A percentile compares a stretch with the other conserved stretches of the same genome.
These are phyloP conservation scores for Aegilops umbellulata DNA, from an alignment of 176 grass and related monocot species.

Conservation along the genomic window DNA sequence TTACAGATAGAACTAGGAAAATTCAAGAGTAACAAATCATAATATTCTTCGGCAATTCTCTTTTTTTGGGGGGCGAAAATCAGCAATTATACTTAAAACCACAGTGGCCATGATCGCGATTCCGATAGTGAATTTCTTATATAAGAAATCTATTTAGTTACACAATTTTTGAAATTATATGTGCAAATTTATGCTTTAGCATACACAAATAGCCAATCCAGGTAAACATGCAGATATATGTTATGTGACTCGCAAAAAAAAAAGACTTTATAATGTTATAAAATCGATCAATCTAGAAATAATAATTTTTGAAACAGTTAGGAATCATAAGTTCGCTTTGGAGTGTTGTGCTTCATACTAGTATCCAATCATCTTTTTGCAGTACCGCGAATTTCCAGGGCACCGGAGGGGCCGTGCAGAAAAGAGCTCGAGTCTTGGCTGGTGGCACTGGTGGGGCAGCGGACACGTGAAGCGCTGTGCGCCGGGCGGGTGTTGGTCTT, in stretches of 20 bases:
- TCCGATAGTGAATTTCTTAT: no score
- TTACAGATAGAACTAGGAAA: no score
- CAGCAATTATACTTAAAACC: no score
- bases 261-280: background rate
- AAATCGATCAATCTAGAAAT: background rate
- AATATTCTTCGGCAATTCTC: no score
- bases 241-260: background rate
- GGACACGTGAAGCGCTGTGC: constrained; percentile 27
- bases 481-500: constrained; percentile 28
- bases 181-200: no score
- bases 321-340: background rate
- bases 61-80: no score
- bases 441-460: constrained; percentile 23
- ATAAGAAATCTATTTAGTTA: no score
- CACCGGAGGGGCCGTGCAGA: fast-evolving
- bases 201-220: background rate
- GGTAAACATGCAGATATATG: background rate
- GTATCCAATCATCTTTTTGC: no score
- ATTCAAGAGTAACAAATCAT: no score
- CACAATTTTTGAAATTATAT: no score
- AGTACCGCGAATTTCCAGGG: background rate
- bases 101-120: no score
- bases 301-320: background rate
- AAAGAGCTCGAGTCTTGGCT: background rate
- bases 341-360: background rate